These are phyloP conservation scores for Acacia melanoxylon DNA, from an alignment of 306 rosid species.

Conservation along the genomic window DNA sequence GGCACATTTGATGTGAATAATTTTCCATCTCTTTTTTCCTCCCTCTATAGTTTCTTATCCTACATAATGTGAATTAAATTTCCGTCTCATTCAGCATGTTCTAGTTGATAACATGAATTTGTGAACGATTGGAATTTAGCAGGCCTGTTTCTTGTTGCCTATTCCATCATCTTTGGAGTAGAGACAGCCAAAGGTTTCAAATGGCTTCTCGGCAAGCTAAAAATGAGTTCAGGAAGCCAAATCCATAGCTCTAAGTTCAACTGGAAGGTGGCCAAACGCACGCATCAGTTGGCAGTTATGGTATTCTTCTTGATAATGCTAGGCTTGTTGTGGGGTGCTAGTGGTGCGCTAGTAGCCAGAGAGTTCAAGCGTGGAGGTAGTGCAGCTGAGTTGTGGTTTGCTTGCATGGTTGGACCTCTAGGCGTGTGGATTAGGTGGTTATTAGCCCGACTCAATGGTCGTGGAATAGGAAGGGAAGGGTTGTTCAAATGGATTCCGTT, in stretches of 20 bases:
- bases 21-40: background rate
- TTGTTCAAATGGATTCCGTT: conserved; percentile 65
- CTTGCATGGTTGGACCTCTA: conserved; percentile 73
- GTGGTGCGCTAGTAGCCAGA: conserved; percentile 30
- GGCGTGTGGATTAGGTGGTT: conserved; percentile 90
- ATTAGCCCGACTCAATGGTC: conserved; percentile 67
- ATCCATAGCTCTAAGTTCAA: background rate
- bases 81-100: conserved; percentile 1
- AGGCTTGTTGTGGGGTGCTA: conserved; percentile 48
- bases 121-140: conserved; percentile 7
- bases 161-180: conserved; percentile 57
- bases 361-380: conserved; percentile 45
- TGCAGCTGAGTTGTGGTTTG: conserved; percentile 58
- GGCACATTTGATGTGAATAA: background rate
- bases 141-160: conserved; percentile 72
- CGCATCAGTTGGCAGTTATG: conserved; percentile 35
- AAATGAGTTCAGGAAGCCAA: conserved; percentile 18
- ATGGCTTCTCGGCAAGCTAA: conserved; percentile 44
- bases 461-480: conserved; percentile 57
- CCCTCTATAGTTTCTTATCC: background rate
- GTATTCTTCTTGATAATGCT: conserved; percentile 45
- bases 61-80: background rate
- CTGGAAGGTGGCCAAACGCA: background rate
- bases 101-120: conserved; percentile 1
- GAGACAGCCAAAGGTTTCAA: conserved; percentile 76